Evolutionary conservation across 2,329 filamentous ascomycete species (phyloP).

Genomic region (Aspergillus brunneoviolaceus): DNA sequence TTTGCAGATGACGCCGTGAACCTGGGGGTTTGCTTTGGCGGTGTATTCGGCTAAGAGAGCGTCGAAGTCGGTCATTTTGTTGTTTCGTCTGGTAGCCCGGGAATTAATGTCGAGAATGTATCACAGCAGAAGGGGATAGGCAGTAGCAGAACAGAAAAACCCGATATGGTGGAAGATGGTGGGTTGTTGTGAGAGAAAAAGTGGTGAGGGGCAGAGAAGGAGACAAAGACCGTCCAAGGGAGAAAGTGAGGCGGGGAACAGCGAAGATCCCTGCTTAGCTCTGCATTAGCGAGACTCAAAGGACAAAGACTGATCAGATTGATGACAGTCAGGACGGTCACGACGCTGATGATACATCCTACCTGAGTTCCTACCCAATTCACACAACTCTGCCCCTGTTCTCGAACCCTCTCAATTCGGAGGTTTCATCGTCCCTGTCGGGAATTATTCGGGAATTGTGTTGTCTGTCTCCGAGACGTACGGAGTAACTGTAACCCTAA

Average conservation of each 20-base stretch:
- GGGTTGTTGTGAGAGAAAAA: not conserved
- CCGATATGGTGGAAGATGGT: not conserved
- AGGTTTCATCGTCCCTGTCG: too few relatives aligned
- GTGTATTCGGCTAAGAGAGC: constrained; percentile 9
- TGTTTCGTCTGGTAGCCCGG: not conserved
- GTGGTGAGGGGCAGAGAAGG: not conserved
- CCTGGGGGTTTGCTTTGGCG: not conserved
- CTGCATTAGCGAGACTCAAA: not conserved
- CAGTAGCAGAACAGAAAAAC: not conserved
- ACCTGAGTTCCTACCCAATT: too few relatives aligned
- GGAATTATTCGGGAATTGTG: too few relatives aligned
- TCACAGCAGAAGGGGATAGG: too few relatives aligned
- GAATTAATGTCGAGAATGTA: not conserved
- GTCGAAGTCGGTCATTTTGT: constrained; percentile 8
- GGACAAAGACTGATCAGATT: not conserved
- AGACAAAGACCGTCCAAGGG: too few relatives aligned
- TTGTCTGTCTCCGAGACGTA: too few relatives aligned
- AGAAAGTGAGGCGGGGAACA: not conserved
- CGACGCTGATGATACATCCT: too few relatives aligned
- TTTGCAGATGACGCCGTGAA: constrained; percentile 9
- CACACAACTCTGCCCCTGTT: too few relatives aligned
- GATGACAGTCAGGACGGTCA: too few relatives aligned
- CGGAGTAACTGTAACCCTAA: too few relatives aligned
- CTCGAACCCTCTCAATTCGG: too few relatives aligned
- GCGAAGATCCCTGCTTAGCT: not conserved